A percentile compares a stretch with the other conserved stretches of the same genome.
Evolutionary conservation across 2,329 filamentous ascomycete genomes (phyloP).

Genomic region (Dothideomycetes sp.): DNA sequence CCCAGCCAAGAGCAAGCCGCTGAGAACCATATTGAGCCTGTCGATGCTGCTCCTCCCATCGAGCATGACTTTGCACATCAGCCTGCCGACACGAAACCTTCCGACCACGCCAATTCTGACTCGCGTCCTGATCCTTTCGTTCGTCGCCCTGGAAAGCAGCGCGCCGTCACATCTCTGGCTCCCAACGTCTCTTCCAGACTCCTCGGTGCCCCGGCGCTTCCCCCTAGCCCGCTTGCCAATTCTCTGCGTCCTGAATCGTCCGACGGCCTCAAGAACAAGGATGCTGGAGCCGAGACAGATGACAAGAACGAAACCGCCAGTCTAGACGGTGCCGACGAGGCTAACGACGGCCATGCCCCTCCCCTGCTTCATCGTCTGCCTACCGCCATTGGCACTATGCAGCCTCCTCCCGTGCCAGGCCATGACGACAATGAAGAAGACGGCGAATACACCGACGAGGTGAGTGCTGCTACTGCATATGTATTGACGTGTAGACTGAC

Average conservation of each 20-base stretch:
- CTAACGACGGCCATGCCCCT: background rate
- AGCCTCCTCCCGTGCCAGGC: conserved; percentile 18
- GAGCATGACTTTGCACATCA: conserved; percentile 23
- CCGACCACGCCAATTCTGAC: conserved; percentile 8
- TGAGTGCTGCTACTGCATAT: background rate
- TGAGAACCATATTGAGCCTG: conserved; percentile 23
- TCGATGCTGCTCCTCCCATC: conserved; percentile 15
- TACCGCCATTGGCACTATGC: conserved; percentile 22
- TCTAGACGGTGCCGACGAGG: background rate
- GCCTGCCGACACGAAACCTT: conserved; percentile 12
- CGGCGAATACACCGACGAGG: conserved; percentile 28
- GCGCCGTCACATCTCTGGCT: conserved; percentile 17
- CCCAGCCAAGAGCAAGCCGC: conserved; percentile 19
- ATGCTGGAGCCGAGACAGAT: background rate
- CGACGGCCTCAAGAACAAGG: conserved; percentile 4
- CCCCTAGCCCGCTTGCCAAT: conserved; percentile 25
- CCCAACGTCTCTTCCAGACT: conserved; percentile 19
- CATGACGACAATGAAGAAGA: conserved; percentile 27
- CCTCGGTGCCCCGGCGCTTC: conserved; percentile 19
- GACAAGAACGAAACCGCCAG: background rate
- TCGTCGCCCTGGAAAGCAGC: conserved; percentile 13
- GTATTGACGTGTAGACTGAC: background rate
- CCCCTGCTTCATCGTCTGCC: conserved; percentile 17
- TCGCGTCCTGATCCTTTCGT: conserved; percentile 3
- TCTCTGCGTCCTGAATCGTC: conserved; percentile 25